These are phyloP conservation scores for Nicotiana noctiflora DNA, from an alignment of 257 asterid species.

Conservation along the genomic window DNA sequence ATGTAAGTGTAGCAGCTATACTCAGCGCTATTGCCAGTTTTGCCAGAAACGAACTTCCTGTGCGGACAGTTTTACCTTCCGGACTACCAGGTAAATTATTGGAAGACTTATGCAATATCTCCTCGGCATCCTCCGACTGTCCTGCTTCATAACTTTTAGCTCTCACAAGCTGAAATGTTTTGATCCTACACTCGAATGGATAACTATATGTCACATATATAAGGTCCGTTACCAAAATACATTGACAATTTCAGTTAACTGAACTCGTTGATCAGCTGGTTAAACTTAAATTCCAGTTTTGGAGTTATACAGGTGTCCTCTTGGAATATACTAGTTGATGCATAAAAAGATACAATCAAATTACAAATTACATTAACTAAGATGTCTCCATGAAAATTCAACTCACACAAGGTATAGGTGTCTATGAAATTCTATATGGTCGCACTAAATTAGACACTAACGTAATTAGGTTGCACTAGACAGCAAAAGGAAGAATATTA, in stretches of 20 bases:
- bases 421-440: not conserved
- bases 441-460: not conserved
- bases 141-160: constrained; percentile 26
- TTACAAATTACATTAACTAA: not conserved
- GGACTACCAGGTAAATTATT: constrained; percentile 22
- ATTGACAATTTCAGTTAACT: not conserved
- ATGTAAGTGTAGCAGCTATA: constrained; percentile 56
- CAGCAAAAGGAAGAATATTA: no score
- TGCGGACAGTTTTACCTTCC: constrained; percentile 21
- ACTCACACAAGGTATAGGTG: not conserved
- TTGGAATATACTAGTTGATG: not conserved
- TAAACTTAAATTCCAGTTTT: not conserved
- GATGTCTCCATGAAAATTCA: not conserved
- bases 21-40: constrained; percentile 55
- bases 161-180: constrained; percentile 32
- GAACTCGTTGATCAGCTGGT: not conserved
- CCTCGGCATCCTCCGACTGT: constrained; percentile 22
- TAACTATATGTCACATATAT: not conserved
- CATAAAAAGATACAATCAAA: not conserved
- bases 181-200: constrained; percentile 34
- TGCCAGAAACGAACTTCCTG: constrained; percentile 46
- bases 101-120: constrained; percentile 22
- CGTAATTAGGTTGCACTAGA: not conserved
- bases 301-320: not conserved
- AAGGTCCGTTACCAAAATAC: not conserved